Base-by-base conservation (phyloP, 2,329 filamentous ascomycete genomes). In the Scorias spongiosa region DNA sequence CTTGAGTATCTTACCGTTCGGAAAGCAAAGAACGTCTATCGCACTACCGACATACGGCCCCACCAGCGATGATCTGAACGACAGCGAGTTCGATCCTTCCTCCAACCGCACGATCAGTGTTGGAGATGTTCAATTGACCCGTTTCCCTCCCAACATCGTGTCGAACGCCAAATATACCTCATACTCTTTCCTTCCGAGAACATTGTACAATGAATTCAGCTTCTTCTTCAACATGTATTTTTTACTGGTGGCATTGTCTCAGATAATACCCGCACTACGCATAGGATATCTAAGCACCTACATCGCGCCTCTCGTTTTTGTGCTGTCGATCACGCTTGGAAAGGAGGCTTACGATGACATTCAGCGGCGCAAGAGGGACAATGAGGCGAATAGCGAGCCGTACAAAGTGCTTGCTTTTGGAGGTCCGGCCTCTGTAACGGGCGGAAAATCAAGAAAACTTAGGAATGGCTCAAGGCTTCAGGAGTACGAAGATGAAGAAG, bases 211-310 rank as follows among this genome's bases (percentile, higher is more conserved):
- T 66, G 91, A 98, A 60, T 98, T 98, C 62, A 95, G 89, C 47
- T 98, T 96, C 69, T 98, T 98, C 67, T 94, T 98, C 72, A 98
- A 98, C 72, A 85, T 96, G 71, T 98, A 98, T 62, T 98, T 98
- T 62, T 71, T 98, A 44, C 78, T 96, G 20, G 91, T 98, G 41
- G 93, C 91, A 6, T 66, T 96, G 41, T 96, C 89, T 32, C 91
- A 98, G 65, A 80, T 86, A 38, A 88, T 98, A 56, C 88, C 87
- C 3, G 76, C 84, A 17, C 67, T 98, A 44, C 78, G 87, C 44
- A 95, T 98, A 51, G 91, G 91, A 44, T 96, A 95, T 62, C 74
- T 98, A 48, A 84, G 84, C 28, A 96, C 91, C 1, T 98, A 98
- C 56, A 79, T 96, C 60, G 88, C 84, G 15, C 91, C 91, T 1